Conservation (phyloP, 495 filamentous ascomycete genomes). For the Penicillium lividum region DNA sequence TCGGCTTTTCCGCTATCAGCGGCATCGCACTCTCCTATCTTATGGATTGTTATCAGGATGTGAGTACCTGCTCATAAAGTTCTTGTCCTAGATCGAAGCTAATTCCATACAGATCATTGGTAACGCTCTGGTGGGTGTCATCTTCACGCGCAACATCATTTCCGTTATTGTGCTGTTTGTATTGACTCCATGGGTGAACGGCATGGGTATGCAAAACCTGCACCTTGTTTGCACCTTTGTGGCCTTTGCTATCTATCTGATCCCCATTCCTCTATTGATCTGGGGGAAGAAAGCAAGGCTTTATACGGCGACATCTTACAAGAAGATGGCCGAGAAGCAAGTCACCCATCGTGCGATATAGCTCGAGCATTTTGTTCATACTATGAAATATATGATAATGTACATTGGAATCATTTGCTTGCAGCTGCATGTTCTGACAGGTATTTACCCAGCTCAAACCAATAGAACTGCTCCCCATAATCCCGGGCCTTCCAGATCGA, state of each 20-base stretch:
- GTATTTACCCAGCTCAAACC: conserved; percentile 17
- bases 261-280: conserved; percentile 24
- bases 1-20: conserved; percentile 24
- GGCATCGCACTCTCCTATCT: conserved; percentile 36
- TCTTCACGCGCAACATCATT: conserved; percentile 36
- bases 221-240: conserved; percentile 24
- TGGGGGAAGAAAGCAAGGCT: conserved; percentile 30
- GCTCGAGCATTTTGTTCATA: background rate
- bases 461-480: conserved; percentile 11
- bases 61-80: conserved; percentile 10
- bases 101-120: conserved; percentile 29
- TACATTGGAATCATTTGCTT: background rate
- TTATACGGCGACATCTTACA: conserved; percentile 20
- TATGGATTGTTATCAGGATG: conserved; percentile 39
- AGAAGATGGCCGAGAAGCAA: conserved; percentile 25
- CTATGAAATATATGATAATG: too few species aligned
- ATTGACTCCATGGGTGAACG: conserved; percentile 37
- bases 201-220: conserved; percentile 36
- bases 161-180: conserved; percentile 35
- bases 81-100: background rate
- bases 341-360: conserved; percentile 25
- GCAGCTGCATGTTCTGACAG: background rate
- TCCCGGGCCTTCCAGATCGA: conserved; percentile 18
- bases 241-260: conserved; percentile 20
- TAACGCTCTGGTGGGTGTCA: conserved; percentile 35